Evolutionary conservation across 192 early-diverging fungal genomes (phyloP).

Genomic region (Thamnidium elegans): DNA sequence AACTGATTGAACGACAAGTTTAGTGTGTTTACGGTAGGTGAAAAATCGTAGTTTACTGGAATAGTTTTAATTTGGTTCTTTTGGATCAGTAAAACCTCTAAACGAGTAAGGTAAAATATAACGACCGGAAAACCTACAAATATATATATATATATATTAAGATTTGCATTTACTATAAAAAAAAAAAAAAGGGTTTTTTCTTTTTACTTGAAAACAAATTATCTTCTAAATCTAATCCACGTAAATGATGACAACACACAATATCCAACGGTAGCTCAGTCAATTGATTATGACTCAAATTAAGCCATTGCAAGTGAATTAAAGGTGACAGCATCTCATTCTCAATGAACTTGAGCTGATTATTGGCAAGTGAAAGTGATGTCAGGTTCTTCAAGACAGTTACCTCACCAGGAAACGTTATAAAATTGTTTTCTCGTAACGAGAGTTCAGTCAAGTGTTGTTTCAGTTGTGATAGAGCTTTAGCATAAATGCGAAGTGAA

Average conservation of each 20-base stretch:
- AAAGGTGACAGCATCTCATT: constrained; percentile 14
- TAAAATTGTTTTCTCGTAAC: constrained; percentile 38
- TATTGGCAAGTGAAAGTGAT: constrained; percentile 43
- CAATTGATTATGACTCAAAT: constrained; percentile 23
- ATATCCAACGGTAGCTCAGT: constrained; percentile 34
- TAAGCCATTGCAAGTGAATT: constrained; percentile 20
- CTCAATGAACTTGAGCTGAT: constrained; percentile 21
- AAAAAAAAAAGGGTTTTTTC: not conserved
- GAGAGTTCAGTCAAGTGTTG: constrained; percentile 36
- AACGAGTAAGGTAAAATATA: constrained; percentile 26
- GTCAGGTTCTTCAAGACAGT: constrained; percentile 38
- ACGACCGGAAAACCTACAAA: constrained; percentile 30
- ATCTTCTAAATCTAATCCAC: constrained; percentile 39
- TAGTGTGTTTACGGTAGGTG: constrained; percentile 31
- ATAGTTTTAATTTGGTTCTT: constrained; percentile 41
- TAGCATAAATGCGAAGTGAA: constrained; percentile 10
- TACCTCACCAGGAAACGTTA: constrained; percentile 38
- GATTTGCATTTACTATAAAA: not conserved
- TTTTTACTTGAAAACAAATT: constrained; percentile 35
- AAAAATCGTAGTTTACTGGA: constrained; percentile 20
- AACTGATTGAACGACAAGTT: constrained; percentile 44
- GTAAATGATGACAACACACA: constrained; percentile 27
- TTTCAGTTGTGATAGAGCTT: constrained; percentile 26
- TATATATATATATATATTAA: not conserved
- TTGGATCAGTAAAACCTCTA: constrained; percentile 41